A percentile compares a stretch with the other conserved stretches of the same genome.
Evolutionary conservation across 129 eudicot genomes (phyloP).

Genomic region (Flaveria ramosissima): DNA sequence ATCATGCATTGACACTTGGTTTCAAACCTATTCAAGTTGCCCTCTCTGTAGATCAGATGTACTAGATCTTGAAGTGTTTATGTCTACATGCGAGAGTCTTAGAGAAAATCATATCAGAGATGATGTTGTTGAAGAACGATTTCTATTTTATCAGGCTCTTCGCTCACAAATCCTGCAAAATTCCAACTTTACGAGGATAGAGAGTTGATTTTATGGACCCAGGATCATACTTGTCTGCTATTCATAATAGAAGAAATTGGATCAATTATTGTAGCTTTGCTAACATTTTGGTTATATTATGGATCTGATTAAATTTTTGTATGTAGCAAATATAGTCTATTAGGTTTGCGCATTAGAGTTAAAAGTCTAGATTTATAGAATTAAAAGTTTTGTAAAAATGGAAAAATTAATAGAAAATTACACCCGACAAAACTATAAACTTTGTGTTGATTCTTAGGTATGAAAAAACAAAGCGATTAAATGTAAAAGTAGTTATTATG

Average conservation of each 20-base stretch:
- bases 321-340: too few relatives aligned
- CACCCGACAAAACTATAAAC: too few relatives aligned
- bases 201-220: constrained; percentile 16
- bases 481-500: too few relatives aligned
- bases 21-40: constrained; percentile 63
- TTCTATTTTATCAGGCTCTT: constrained; percentile 33
- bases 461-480: too few relatives aligned
- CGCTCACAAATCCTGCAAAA: constrained; percentile 43
- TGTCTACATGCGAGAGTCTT: constrained; percentile 22
- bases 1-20: constrained; percentile 74
- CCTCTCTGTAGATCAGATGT: constrained; percentile 68
- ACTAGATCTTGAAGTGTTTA: constrained; percentile 32
- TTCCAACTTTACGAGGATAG: constrained; percentile 26
- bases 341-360: too few relatives aligned
- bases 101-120: constrained; percentile 30
- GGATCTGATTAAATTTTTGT: too few relatives aligned
- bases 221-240: constrained; percentile 11
- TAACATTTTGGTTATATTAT: too few relatives aligned
- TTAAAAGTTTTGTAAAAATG: too few relatives aligned
- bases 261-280: constrained; percentile 12
- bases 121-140: constrained; percentile 46
- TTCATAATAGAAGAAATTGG: background rate
- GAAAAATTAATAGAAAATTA: too few relatives aligned
- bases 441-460: too few relatives aligned
- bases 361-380: too few relatives aligned